Base-by-base conservation (phyloP, 306 rosid species). In the Cicer pinnatifidum region DNA sequence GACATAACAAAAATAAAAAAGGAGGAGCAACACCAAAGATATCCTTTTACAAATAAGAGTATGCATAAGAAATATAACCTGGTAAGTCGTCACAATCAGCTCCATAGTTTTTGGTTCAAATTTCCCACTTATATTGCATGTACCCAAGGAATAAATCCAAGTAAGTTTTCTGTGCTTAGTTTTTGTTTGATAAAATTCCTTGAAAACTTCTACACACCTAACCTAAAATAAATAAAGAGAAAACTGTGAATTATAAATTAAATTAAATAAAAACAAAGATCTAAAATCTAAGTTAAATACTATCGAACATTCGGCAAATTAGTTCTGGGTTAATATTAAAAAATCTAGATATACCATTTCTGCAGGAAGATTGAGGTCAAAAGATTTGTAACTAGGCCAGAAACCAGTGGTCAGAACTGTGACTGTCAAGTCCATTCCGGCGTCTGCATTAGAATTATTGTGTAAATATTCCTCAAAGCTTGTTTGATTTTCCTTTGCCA, bases 351-450 rank as follows among this genome's bases (percentile, higher is more conserved):
- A 47, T 89, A 91, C 98, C 98, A 93, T 93, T 78, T 93, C 98
- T 23, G 86, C 92, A 5, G 98, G 98, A 83, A 93, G 96, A 74
- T 87, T 93, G 67, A 93, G 90, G 67, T 93, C 97, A 78, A 88
- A 93, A 16, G 97, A 93, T 79, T 93, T 93, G 79, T 93, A 93
- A 77, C 97, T 93, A 71, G 98, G 98, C 98, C 98, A 93, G 79
- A 86, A 91, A 16, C 97, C 97, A 47, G 97, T 89, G 20, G 98
- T 93, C 80, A 93, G 85, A 67, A 93, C 97, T 17, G 97, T 93
- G 65, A 91, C 98, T 3, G 97, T 86, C 83, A 93, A 85, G 77
- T 91, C 97, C 73, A 93, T 85, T 71, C 97, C 97, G 10, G 97
- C 92, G 72, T 86, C 86, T 33, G 85, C 85, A 77, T 85, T 77